Base-by-base conservation (phyloP, 257 asterid species). In the Rauvolfia tetraphylla region DNA sequence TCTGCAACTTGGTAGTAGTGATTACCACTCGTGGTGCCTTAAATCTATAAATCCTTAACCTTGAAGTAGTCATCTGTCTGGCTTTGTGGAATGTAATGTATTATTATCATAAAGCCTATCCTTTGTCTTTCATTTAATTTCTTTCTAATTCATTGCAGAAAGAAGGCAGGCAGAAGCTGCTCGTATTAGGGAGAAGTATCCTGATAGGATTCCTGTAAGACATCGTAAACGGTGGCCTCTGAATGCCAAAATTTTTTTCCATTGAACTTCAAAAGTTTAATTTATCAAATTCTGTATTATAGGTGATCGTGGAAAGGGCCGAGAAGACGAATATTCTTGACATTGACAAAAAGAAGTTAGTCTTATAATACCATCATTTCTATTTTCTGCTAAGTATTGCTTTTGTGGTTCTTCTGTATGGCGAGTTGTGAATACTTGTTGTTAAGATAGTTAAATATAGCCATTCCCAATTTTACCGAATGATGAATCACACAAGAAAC, bases 261-360 rank as follows among this genome's bases (percentile, higher is more conserved):
- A 17, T 72, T 22, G 62, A 63, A 12, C 11, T 53, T 3, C 12
- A 22, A 20, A 17, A 7, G 27, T n/a, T 29, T 71, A 39, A 44
- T 48, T 57, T 15, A 0, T 56, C 18, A 9, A 18, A n/a, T 57
- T 22, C n/a, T 51, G 42, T 15, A 39, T 39, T 82, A 59, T 25
- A 85, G 88, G 88, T 85, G 22, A 85, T 84, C 22, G 86, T 85
- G 23, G 88, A 85, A 71, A 85, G 80, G 71, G 85, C 88, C 14
- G 88, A 80, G 63, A 80, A 68, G 49, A 85, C 85, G 20, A 85
- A 85, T 41, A 80, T 85, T 62, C 88, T 86, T 8, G 84, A 83
- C 76, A 85, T 85, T 68, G 88, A 85, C 78, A 82, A 85, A 76
- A 85, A 85, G 67, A 82, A 85, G 88, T 82, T 18, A 85, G 88